Conservation (phyloP, 192 early-diverging fungal species). For the Podila horticola region DNA sequence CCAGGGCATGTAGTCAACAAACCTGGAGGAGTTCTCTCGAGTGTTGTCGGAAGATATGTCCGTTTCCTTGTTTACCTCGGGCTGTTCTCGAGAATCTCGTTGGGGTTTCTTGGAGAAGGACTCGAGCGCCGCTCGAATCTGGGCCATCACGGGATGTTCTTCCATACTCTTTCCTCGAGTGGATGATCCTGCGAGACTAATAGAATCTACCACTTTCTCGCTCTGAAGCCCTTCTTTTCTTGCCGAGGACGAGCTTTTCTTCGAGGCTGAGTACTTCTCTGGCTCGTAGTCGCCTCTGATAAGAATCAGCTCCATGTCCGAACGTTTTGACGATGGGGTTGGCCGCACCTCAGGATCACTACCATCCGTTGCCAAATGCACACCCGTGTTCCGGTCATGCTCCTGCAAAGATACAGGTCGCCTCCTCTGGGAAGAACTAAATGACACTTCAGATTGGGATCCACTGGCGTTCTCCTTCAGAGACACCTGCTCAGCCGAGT, state of each 20-base stretch:
- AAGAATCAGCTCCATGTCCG: conserved; percentile 71
- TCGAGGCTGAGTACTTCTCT: neutral
- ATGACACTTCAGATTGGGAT: neutral
- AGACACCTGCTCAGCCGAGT: neutral
- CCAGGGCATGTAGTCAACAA: conserved; percentile 4
- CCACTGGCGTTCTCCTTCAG: neutral
- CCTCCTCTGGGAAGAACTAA: too few relatives aligned
- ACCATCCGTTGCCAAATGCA: neutral
- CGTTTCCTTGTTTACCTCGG: neutral
- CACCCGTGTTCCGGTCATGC: neutral
- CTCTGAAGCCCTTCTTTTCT: neutral
- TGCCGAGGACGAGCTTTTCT: neutral
- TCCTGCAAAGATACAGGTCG: too few relatives aligned
- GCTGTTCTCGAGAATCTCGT: neutral
- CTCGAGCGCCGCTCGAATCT: neutral
- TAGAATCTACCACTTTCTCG: neutral
- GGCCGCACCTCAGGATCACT: too few relatives aligned
- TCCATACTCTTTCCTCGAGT: neutral
- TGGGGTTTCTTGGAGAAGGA: neutral
- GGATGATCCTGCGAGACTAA: too few relatives aligned
- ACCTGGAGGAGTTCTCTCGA: neutral
- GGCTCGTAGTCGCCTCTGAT: conserved; percentile 49
- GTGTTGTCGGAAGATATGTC: neutral
- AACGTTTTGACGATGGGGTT: neutral
- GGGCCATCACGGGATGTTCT: conserved; percentile 4